Evolutionary conservation across 2,329 filamentous ascomycete species (phyloP).

Genomic region (Raffaelea albimanens): DNA sequence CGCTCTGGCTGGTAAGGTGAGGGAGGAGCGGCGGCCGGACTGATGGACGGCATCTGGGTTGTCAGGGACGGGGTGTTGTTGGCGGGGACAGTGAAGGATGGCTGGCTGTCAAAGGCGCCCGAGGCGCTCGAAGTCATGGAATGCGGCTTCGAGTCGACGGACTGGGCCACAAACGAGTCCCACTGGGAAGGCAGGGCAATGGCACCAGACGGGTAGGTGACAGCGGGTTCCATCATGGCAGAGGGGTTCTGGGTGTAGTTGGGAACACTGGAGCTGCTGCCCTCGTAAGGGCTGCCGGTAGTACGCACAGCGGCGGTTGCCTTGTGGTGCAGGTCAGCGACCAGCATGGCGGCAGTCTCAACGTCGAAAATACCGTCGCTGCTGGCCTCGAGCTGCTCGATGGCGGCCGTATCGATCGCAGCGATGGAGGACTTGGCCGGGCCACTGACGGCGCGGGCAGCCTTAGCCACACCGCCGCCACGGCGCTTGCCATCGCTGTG

Average conservation of each 20-base stretch:
- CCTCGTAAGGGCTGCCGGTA: conserved; percentile 46
- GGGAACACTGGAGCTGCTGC: conserved; percentile 47
- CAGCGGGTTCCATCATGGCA: conserved; percentile 66
- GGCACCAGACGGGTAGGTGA: conserved; percentile 67
- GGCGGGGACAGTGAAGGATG: conserved; percentile 50
- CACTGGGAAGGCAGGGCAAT: conserved; percentile 80
- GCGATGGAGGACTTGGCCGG: conserved; percentile 70
- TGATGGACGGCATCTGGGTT: conserved; percentile 58
- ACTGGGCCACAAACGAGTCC: conserved; percentile 75
- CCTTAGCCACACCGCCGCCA: conserved; percentile 50
- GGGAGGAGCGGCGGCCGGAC: conserved; percentile 62
- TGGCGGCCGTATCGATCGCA: conserved; percentile 66
- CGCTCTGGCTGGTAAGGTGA: conserved; percentile 64
- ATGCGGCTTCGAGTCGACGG: conserved; percentile 65
- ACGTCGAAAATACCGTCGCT: conserved; percentile 89
- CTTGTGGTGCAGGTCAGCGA: conserved; percentile 97
- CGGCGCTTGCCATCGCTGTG: conserved; percentile 91
- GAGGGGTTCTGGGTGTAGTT: conserved; percentile 60
- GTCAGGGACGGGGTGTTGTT: conserved; percentile 43
- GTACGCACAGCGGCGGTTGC: conserved; percentile 61
- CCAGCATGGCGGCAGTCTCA: conserved; percentile 95
- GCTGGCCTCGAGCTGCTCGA: conserved; percentile 88
- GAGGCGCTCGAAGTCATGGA: conserved; percentile 59
- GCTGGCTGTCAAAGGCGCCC: conserved; percentile 59
- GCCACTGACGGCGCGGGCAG: conserved; percentile 30